A percentile compares a stretch with the other conserved stretches of the same genome.
Conservation (phyloP, 768 basidiomycete genomes). For the Vararia minispora region DNA sequence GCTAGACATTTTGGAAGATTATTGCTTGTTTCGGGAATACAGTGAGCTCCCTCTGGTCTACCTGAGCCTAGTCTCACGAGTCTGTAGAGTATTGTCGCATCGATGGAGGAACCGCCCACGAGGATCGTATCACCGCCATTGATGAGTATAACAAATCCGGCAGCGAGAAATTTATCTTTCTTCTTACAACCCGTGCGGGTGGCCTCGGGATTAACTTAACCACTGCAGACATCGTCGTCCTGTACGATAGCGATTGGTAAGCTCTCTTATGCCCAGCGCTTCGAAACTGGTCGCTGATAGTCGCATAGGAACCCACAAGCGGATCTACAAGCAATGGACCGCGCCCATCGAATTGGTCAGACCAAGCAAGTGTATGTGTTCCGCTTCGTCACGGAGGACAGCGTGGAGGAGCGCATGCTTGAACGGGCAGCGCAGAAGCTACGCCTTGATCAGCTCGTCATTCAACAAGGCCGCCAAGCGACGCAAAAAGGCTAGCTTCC, state of each 20-base stretch:
- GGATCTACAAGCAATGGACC: conserved; percentile 97
- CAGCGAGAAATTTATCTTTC: conserved; percentile 93
- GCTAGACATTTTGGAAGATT: conserved; percentile 94
- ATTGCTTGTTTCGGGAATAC: conserved; percentile 83
- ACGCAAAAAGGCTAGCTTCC: conserved; percentile 53
- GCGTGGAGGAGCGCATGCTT: conserved; percentile 91
- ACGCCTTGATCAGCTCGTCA: conserved; percentile 89
- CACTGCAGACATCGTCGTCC: conserved; percentile 85
- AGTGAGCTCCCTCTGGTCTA: conserved; percentile 37
- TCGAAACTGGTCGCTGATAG: neutral
- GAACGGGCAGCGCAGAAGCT: conserved; percentile 95
- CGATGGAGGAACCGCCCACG: conserved; percentile 91
- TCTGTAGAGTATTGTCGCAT: conserved; percentile 86
- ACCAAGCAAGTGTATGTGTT: conserved; percentile 97
- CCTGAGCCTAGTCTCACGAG: neutral
- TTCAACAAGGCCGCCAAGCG: conserved; percentile 88
- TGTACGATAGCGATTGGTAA: conserved; percentile 95
- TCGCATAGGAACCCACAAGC: conserved; percentile 87
- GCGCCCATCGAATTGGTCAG: conserved; percentile 93
- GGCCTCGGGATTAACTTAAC: conserved; percentile 96
- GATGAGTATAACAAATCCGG: conserved; percentile 96
- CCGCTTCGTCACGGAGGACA: conserved; percentile 92
- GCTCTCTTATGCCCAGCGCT: neutral
- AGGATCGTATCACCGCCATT: conserved; percentile 90
- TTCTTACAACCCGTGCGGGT: conserved; percentile 93